Percentiles rank a stretch among this genome's conserved stretches.
phyloP scores from a whole-genome alignment of 2,329 filamentous ascomycete species.

The Neoarthrinium moseri region DNA sequence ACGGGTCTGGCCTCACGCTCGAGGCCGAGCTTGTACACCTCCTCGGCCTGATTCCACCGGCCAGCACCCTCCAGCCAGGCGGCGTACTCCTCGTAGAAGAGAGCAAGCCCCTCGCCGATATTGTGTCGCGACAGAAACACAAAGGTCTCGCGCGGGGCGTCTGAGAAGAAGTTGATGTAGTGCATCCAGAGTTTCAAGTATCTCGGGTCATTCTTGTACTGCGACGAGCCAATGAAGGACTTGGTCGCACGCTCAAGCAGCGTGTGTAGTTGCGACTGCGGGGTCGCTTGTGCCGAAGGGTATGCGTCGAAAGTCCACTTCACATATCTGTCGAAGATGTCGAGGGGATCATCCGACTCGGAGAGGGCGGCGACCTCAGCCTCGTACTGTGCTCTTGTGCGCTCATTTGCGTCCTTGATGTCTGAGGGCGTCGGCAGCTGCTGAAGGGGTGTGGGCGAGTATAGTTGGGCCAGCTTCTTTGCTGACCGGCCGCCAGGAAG shows the following conservation, averaged over 20 bases:
- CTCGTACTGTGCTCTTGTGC: constrained; percentile 81
- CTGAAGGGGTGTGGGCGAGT: constrained; percentile 65
- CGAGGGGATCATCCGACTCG: constrained; percentile 92
- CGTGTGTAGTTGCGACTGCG: constrained; percentile 84
- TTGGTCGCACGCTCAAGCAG: constrained; percentile 93
- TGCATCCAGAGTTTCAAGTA: constrained; percentile 93
- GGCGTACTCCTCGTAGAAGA: constrained; percentile 97
- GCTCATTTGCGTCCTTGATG: constrained; percentile 75
- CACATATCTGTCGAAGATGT: constrained; percentile 94
- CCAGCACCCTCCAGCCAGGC: constrained; percentile 84
- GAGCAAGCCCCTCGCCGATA: constrained; percentile 81
- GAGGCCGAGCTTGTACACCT: constrained; percentile 88
- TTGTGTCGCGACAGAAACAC: constrained; percentile 85
- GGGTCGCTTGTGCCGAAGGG: constrained; percentile 87
- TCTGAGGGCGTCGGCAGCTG: constrained; percentile 67
- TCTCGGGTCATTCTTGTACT: constrained; percentile 93
- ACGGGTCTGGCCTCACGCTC: constrained; percentile 83
- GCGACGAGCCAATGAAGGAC: constrained; percentile 75
- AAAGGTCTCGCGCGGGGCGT: constrained; percentile 89
- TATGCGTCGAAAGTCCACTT: constrained; percentile 96
- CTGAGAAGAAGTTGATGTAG: constrained; percentile 90
- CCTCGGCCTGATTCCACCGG: constrained; percentile 87
- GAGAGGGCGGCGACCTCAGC: constrained; percentile 73
- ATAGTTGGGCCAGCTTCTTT: constrained; percentile 79
- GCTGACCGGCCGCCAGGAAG: constrained; percentile 86